Base-by-base conservation (phyloP, 2,329 filamentous ascomycete species). In the Teratosphaeria gauchensis region DNA sequence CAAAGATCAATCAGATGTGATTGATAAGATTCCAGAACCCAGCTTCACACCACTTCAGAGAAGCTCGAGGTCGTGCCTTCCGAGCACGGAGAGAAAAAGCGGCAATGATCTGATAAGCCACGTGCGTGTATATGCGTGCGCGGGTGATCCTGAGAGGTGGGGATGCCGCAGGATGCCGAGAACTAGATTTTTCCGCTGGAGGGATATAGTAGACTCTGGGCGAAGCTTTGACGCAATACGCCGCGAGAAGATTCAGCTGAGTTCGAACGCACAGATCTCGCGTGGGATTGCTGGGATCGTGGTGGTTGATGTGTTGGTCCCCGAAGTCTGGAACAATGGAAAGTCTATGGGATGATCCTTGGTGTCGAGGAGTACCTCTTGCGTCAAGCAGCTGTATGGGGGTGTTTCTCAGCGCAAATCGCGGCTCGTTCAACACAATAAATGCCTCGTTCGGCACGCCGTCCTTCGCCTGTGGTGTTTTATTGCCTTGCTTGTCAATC, bases 1-100 rank as follows among this genome's bases (percentile, higher is more conserved):
- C 48, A 48, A 53, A 48, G 24, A 57, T n/a, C 46, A 51, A 61
- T 59, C 51, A 59, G 57, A 61, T 59, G 21, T 11, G 32, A 32
- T 32, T 51, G 53, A 59, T 58, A 53, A 58, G 57, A 61, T 56
- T 53, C 7, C 28, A 33, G 14, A 16, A n/a, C 21, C 51, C 24
- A 30, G 14, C 51, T 53, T 53, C 51, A 16, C 28, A 16, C 28
- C 51, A 33, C 31, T 21, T 53, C 31, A n/a, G 35, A 42, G 35
- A 12, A 16, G 12, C 35, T 16, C 9, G 14, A 16, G 8, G 14
- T 53, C 24, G 28, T n/a, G 31, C 31, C 28, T 53, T 33, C 28
- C 11, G 21, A 31, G 9, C 7, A 9, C n/a, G 42, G n/a, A 21
- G 42, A n/a, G 19, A 48, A n/a, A 8, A 19, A 42, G 12, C 4